These are phyloP conservation scores for Myxozyma kluyveri DNA, from an alignment of 805 yeast species.

Conservation along the genomic window DNA sequence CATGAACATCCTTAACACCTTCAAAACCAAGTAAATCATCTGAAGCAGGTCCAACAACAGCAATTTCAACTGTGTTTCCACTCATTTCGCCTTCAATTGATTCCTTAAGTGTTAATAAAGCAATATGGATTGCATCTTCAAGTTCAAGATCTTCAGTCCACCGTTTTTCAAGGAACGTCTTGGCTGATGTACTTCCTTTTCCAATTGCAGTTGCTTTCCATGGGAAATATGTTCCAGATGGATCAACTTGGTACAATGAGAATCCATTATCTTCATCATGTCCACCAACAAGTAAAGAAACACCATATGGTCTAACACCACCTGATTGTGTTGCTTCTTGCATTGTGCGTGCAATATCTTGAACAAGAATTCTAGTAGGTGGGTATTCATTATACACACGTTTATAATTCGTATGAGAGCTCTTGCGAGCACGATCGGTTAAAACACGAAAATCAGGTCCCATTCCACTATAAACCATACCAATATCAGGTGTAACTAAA, in stretches of 20 bases:
- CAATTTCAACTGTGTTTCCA: constrained; percentile 92
- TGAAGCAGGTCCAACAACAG: constrained; percentile 79
- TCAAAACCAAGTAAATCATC: constrained; percentile 77
- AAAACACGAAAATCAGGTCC: constrained; percentile 97
- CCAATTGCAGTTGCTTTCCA: constrained; percentile 99
- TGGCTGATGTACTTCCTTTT: constrained; percentile 91
- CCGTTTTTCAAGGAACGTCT: constrained; percentile 94
- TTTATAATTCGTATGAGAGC: constrained; percentile 89
- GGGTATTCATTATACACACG: constrained; percentile 95
- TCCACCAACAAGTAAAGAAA: constrained; percentile 90
- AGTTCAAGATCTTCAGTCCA: constrained; percentile 97
- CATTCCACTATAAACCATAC: constrained; percentile 97
- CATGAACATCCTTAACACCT: constrained; percentile 72
- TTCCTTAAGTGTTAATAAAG: constrained; percentile 88
- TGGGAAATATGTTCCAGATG: constrained; percentile 95
- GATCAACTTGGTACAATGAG: constrained; percentile 87
- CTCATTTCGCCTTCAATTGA: constrained; percentile 97
- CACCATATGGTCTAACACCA: constrained; percentile 99
- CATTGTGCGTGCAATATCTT: constrained; percentile 93
- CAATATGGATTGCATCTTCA: constrained; percentile 97
- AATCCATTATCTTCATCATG: constrained; percentile 61
- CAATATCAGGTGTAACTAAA: constrained; percentile 87
- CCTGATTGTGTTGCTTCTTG: constrained; percentile 99
- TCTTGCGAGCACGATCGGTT: constrained; percentile 88
- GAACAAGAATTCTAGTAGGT: constrained; percentile 88